Evolutionary conservation across 306 rosid species (phyloP), one percentile per base, ranked within the genome.

Genomic region (Pyrus bretschneideri): DNA sequence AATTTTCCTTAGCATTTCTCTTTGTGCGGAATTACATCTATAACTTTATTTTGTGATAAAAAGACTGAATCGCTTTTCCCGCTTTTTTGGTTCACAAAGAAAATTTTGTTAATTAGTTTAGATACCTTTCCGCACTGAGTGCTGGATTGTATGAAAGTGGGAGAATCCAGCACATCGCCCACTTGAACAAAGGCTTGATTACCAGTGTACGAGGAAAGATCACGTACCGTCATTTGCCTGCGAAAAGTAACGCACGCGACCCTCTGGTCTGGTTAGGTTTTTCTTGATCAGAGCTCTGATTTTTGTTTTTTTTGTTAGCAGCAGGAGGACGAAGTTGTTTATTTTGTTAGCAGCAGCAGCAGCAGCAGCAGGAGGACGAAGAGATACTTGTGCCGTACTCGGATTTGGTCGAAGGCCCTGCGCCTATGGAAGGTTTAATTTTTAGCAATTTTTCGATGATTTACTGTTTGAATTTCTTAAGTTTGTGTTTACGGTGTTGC

Each of bases 341-440:
- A 25, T 25, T 25, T 25, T 75, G 44, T 12, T 60, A 13, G 18
- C 31, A 25, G 65, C 68, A 63, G 84, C 23, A 23, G 84, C 23
- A 23, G 23, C 35, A 33, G 6, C 85, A 87, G 87, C 91, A 87
- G 79, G 88, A 83, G 55, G 91, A 85, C 67, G 91, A 85, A 72
- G 88, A 80, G 82, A 85, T 87, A 87, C 87, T 85, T n/a, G 88
- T 87, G 77, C 91, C 89, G 63, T 85, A 80, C 65, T 76, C 88
- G 51, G 91, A 87, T 82, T 69, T 79, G 72, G 85, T 83, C 60
- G 88, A 87, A 69, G 88, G 88, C 61, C 91, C 88, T 78, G 85
- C 80, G 77, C 91, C 91, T 51, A 87, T 87, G 91, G 91, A 87
- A 85, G 91, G 89, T 87, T 81, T 70, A 9, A 21, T 6, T 4